Percentiles rank a stretch among this genome's conserved stretches.
These are phyloP conservation scores for Metschnikowia chrysomelidarum DNA, from an alignment of 805 yeast genomes.

Conservation along the genomic window DNA sequence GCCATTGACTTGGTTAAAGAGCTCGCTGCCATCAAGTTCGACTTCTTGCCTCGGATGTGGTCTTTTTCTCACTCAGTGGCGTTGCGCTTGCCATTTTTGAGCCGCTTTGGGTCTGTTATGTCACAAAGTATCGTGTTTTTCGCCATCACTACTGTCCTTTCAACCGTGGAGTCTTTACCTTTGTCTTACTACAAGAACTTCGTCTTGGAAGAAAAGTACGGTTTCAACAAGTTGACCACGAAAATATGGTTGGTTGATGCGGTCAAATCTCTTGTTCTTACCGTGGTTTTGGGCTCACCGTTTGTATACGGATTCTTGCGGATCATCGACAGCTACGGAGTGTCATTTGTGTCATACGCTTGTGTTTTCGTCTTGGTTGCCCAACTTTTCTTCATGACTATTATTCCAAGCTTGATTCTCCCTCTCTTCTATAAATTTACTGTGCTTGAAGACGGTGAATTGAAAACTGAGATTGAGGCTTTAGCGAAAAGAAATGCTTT, in stretches of 20 bases:
- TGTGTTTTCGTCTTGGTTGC: slow-evolving; percentile 68
- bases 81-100: slow-evolving; percentile 46
- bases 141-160: slow-evolving; percentile 49
- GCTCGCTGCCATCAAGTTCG: slow-evolving; percentile 54
- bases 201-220: slow-evolving; percentile 87
- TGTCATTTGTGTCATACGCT: slow-evolving; percentile 75
- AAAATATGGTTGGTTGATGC: slow-evolving; percentile 71
- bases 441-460: slow-evolving; percentile 87
- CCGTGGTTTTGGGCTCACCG: slow-evolving; percentile 66
- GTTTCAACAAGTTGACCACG: slow-evolving; percentile 84
- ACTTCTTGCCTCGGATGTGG: slow-evolving; percentile 47
- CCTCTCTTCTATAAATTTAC: slow-evolving; percentile 91
- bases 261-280: slow-evolving; percentile 56
- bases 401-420: slow-evolving; percentile 82
- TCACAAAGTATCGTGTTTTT: slow-evolving; percentile 68
- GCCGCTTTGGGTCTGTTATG: slow-evolving; percentile 49
- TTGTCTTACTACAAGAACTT: slow-evolving; percentile 73
- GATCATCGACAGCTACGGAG: slow-evolving; percentile 78
- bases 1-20: slow-evolving; percentile 54
- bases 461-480: slow-evolving; percentile 75
- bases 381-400: slow-evolving; percentile 70
- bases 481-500: slow-evolving; percentile 74
- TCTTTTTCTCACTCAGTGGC: slow-evolving; percentile 58
- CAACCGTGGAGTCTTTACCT: slow-evolving; percentile 63
- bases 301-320: slow-evolving; percentile 71